Percentiles rank a stretch among this genome's conserved stretches.
phyloP scores from a whole-genome alignment of 2,329 filamentous ascomycete species.

The Botrytis galanthina region DNA sequence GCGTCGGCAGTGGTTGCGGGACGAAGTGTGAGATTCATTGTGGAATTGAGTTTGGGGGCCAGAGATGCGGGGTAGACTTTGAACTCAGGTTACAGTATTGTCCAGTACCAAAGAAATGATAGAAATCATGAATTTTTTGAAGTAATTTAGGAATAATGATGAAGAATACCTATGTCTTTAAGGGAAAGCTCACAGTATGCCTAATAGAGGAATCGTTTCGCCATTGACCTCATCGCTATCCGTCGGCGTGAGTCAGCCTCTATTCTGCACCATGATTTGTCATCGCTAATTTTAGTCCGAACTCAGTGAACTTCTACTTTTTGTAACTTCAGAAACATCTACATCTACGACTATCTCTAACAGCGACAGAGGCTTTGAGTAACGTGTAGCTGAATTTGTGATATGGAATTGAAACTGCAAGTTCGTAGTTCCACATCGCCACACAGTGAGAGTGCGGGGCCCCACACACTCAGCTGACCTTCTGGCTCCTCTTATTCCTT shows the following conservation, averaged over 20 bases:
- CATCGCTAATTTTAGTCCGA: neutral
- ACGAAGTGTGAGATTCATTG: slow-evolving; percentile 39
- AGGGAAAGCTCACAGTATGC: neutral
- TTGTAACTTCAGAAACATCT: neutral
- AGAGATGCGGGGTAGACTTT: neutral
- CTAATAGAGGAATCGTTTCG: neutral
- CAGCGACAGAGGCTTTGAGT: neutral
- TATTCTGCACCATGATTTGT: neutral
- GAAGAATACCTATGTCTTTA: no score
- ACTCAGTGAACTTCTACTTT: neutral
- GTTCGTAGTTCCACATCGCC: neutral
- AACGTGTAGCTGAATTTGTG: rapidly evolving
- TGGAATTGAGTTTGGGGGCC: slow-evolving; percentile 1
- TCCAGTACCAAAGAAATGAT: rapidly evolving
- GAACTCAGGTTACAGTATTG: neutral
- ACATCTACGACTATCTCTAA: neutral
- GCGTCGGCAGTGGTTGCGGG: slow-evolving; percentile 44
- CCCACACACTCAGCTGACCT: neutral
- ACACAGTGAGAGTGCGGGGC: neutral
- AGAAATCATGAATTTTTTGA: neutral
- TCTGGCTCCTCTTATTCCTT: neutral
- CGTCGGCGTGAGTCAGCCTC: slow-evolving; percentile 13
- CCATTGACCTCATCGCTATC: neutral
- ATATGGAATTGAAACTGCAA: neutral
- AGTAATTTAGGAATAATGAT: rapidly evolving